Evolutionary conservation across 768 basidiomycete genomes (phyloP).

Genomic region (Serendipita sp.): DNA sequence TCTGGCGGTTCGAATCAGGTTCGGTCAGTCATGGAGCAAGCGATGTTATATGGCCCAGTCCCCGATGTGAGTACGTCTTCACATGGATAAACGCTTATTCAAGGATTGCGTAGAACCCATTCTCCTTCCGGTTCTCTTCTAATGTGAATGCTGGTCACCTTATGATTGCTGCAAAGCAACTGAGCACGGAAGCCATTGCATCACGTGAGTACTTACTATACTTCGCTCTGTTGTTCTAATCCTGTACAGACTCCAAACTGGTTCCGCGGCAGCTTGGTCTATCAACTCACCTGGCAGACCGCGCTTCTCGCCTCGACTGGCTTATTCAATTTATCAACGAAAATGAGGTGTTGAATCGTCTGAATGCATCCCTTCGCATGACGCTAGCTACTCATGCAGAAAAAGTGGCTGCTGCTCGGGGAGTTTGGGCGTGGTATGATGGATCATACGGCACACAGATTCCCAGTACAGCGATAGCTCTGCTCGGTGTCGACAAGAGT

Average conservation of each 20-base stretch:
- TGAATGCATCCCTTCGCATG: conserved; percentile 18
- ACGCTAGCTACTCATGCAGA: conserved; percentile 65
- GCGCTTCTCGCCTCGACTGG: conserved; percentile 64
- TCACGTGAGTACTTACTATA: conserved; percentile 38
- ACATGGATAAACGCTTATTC: neutral
- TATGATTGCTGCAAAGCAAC: conserved; percentile 64
- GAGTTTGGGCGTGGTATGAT: conserved; percentile 65
- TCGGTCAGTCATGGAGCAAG: conserved; percentile 69
- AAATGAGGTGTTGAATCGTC: conserved; percentile 66
- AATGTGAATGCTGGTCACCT: conserved; percentile 63
- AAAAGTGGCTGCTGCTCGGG: conserved; percentile 64
- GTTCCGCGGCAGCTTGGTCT: conserved; percentile 67
- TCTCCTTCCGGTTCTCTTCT: conserved; percentile 68
- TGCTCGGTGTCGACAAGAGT: neutral
- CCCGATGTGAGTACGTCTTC: conserved; percentile 32
- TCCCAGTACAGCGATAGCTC: neutral
- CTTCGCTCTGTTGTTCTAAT: neutral
- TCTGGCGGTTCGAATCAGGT: conserved; percentile 39
- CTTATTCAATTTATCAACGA: conserved; percentile 83
- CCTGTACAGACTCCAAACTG: conserved; percentile 42
- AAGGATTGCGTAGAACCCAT: conserved; percentile 41
- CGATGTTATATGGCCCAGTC: conserved; percentile 60
- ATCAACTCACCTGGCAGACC: conserved; percentile 54
- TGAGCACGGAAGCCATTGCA: conserved; percentile 51
- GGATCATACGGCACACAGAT: conserved; percentile 19